Percentiles rank a stretch among this genome's conserved stretches.
phyloP scores from a whole-genome alignment of 2,329 filamentous ascomycete genomes.

The Trichophyton simii region DNA sequence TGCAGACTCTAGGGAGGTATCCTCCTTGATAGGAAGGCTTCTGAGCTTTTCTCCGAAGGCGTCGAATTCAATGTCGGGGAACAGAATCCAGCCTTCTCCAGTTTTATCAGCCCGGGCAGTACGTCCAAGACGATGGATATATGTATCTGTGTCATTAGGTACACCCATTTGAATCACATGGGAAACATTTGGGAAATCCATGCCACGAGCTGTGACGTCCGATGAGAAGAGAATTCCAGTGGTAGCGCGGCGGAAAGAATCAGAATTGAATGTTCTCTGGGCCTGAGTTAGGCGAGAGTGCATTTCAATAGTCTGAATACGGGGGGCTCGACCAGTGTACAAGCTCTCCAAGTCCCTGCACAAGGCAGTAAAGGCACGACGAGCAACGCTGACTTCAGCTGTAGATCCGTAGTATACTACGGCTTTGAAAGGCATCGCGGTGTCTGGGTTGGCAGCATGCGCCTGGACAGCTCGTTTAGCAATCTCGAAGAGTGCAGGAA shows the following conservation, averaged over 20 bases:
- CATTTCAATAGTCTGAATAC: conserved; percentile 45
- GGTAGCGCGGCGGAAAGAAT: conserved; percentile 54
- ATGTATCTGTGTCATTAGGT: conserved; percentile 54
- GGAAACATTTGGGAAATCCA: conserved; percentile 73
- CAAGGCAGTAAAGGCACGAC: conserved; percentile 45
- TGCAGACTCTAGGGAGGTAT: conserved; percentile 31
- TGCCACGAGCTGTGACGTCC: conserved; percentile 68
- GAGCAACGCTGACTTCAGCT: conserved; percentile 54
- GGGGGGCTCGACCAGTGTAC: conserved; percentile 21
- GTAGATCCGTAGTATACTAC: conserved; percentile 85
- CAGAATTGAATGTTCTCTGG: conserved; percentile 56
- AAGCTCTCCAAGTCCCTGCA: conserved; percentile 22
- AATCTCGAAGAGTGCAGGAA: conserved; percentile 68
- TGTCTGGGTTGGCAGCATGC: conserved; percentile 24
- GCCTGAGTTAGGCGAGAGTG: conserved; percentile 65
- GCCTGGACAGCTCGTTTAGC: conserved; percentile 47
- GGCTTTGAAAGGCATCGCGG: conserved; percentile 69
- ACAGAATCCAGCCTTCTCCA: conserved; percentile 50
- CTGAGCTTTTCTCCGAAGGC: conserved; percentile 39
- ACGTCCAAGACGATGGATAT: conserved; percentile 65
- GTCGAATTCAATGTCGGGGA: conserved; percentile 40
- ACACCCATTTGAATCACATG: conserved; percentile 63
- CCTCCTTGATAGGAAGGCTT: conserved; percentile 42
- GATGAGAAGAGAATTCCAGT: conserved; percentile 61
- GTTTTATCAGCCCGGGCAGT: conserved; percentile 56